These are phyloP conservation scores for Rhizopus arrhizus DNA, from an alignment of 371 early-diverging fungal species.

Conservation along the genomic window DNA sequence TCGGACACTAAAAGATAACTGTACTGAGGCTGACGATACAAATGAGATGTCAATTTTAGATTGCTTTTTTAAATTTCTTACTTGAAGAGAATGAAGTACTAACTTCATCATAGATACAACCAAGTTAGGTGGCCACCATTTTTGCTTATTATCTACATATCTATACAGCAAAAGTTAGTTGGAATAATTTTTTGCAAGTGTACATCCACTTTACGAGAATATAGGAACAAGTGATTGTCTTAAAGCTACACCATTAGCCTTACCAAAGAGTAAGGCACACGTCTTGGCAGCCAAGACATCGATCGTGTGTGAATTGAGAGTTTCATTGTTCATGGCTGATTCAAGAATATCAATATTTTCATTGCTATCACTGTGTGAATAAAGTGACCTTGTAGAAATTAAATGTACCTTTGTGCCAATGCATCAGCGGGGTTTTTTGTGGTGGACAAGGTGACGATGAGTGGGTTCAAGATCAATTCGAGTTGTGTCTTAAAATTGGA, in stretches of 20 bases:
- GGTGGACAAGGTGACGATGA: constrained; percentile 51
- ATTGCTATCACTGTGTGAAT: constrained; percentile 16
- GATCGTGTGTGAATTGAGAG: constrained; percentile 28
- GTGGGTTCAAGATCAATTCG: constrained; percentile 56
- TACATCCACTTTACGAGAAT: constrained; percentile 33
- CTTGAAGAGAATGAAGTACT: constrained; percentile 60
- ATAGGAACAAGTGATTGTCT: constrained; percentile 51
- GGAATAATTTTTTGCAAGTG: neutral
- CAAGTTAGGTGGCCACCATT: constrained; percentile 66
- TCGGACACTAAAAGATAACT: constrained; percentile 68
- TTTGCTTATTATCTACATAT: constrained; percentile 58
- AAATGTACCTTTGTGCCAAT: constrained; percentile 31
- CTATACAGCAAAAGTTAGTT: constrained; percentile 21
- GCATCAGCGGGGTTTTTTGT: constrained; percentile 38
- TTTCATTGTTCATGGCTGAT: constrained; percentile 31
- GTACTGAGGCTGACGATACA: constrained; percentile 56
- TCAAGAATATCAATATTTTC: constrained; percentile 31
- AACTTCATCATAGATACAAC: constrained; percentile 61
- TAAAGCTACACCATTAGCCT: constrained; percentile 48
- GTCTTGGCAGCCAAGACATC: constrained; percentile 45
- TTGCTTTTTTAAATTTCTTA: constrained; percentile 16
- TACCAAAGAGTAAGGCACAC: constrained; percentile 30
- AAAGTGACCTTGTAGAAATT: neutral
- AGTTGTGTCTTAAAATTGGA: constrained; percentile 61
- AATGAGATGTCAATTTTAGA: neutral